Conservation (phyloP, 192 early-diverging fungal genomes). For the Coemansia umbellata region DNA sequence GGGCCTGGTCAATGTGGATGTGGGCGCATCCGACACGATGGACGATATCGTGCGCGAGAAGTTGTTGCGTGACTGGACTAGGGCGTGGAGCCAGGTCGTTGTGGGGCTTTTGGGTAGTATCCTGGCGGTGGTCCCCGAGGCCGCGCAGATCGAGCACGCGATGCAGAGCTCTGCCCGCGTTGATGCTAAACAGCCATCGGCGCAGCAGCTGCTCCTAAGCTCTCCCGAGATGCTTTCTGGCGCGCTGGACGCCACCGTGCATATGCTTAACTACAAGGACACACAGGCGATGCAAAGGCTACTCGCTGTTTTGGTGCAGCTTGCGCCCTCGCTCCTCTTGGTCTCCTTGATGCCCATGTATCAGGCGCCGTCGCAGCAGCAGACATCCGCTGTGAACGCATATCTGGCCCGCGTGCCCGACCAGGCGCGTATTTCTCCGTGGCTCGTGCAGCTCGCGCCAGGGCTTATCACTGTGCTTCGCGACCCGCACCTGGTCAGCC, state of each 20-base stretch:
- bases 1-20: not conserved
- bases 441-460: constrained; percentile 4
- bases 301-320: not conserved
- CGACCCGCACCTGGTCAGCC: constrained; percentile 15
- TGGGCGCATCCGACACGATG: not conserved
- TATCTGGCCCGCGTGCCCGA: constrained; percentile 21
- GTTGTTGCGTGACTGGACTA: constrained; percentile 39
- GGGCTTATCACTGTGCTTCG: constrained; percentile 12
- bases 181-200: not conserved
- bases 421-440: not conserved
- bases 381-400: constrained; percentile 14
- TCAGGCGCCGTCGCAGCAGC: constrained; percentile 24
- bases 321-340: constrained; percentile 22
- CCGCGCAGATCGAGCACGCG: constrained; percentile 36
- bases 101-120: constrained; percentile 11
- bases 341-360: constrained; percentile 25
- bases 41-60: constrained; percentile 36
- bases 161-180: constrained; percentile 12
- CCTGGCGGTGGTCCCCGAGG: constrained; percentile 17
- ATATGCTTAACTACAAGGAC: constrained; percentile 14
- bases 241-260: constrained; percentile 8
- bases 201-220: constrained; percentile 7
- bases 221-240: constrained; percentile 6
- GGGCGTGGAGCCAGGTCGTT: constrained; percentile 29
- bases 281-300: constrained; percentile 9